Evolutionary conservation across 352 stramenopile species (phyloP).

Genomic region (Phytophthora pini): DNA sequence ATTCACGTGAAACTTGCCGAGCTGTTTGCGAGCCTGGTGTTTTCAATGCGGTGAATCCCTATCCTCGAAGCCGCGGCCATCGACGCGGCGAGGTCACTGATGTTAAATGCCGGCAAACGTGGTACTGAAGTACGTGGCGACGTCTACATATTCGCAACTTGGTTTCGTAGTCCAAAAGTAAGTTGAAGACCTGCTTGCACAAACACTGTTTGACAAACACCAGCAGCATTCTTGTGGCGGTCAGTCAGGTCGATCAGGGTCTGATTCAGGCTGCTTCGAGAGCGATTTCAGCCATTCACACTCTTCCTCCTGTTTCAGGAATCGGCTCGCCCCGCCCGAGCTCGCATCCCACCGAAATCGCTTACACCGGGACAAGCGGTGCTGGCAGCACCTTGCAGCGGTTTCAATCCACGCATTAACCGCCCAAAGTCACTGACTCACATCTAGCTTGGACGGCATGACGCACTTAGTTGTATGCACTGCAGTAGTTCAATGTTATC

Average conservation of each 20-base stretch:
- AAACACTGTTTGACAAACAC: conserved; percentile 6
- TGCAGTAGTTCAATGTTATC: too few relatives aligned
- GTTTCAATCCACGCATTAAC: too few relatives aligned
- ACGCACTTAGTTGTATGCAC: too few relatives aligned
- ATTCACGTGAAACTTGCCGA: conserved; percentile 37
- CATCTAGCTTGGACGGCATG: too few relatives aligned
- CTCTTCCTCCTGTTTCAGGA: not conserved
- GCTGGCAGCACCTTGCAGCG: too few relatives aligned
- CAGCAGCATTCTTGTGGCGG: conserved; percentile 18
- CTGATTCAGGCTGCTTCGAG: not conserved
- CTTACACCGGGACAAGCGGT: too few relatives aligned
- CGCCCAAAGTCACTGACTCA: too few relatives aligned
- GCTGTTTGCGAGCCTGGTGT: conserved; percentile 7
- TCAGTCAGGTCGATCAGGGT: not conserved
- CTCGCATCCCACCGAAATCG: not conserved
- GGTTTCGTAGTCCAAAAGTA: conserved; percentile 12
- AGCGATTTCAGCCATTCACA: not conserved
- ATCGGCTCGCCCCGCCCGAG: not conserved
- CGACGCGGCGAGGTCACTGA: conserved; percentile 30
- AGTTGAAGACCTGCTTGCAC: conserved; percentile 23
- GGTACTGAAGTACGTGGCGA: conserved; percentile 13
- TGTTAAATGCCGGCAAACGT: conserved; percentile 25
- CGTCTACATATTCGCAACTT: conserved; percentile 4
- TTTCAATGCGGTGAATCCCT: conserved; percentile 3
- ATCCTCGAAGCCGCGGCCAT: conserved; percentile 8